These are phyloP conservation scores for Solanum appendiculatum DNA, from an alignment of 257 asterid species.

Conservation along the genomic window DNA sequence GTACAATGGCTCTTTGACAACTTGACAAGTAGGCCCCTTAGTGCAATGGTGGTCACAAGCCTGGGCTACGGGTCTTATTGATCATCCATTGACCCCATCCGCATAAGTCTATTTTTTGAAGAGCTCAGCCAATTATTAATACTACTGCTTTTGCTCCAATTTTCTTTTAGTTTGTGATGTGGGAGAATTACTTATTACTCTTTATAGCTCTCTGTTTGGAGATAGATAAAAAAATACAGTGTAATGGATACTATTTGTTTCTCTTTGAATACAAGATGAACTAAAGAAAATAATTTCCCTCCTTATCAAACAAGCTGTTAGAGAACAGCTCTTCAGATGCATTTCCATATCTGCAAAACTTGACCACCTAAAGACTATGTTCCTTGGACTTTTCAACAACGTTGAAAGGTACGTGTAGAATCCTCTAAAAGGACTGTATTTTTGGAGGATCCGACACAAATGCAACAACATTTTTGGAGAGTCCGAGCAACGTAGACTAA, in stretches of 20 bases:
- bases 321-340: not conserved
- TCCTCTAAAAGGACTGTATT: not conserved
- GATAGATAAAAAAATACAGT: accelerated
- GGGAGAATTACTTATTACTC: not conserved
- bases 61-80: conserved; percentile 7
- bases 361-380: not conserved
- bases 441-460: not conserved
- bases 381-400: not conserved
- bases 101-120: not conserved
- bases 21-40: too few species aligned
- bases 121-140: not conserved
- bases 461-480: not conserved
- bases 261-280: not conserved
- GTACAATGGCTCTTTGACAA: too few species aligned
- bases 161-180: not conserved
- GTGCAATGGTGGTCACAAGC: conserved; percentile 20
- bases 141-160: not conserved
- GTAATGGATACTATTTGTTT: not conserved
- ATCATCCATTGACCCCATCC: conserved; percentile 16
- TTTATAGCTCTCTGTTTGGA: not conserved
- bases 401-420: not conserved
- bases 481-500: not conserved
- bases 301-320: too few species aligned
- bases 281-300: too few species aligned
- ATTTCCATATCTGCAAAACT: not conserved